Evolutionary conservation across 139 green algal genomes (phyloP).

Genomic region (Picochlorum sp.): DNA sequence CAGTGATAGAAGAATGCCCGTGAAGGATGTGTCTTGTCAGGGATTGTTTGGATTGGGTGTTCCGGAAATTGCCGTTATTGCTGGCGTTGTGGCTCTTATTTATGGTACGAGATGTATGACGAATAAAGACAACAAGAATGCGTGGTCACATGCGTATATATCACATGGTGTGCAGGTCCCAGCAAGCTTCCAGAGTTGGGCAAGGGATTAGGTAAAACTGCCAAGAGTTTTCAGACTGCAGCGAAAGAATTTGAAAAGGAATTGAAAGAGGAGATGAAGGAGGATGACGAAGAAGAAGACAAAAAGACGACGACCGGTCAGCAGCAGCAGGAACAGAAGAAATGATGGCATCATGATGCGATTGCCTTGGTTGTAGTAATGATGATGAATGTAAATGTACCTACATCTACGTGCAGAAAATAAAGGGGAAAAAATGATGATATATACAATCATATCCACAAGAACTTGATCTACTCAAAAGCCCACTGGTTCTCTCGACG

Average conservation of each 20-base stretch:
- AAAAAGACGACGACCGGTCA: neutral
- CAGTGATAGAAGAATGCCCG: too few relatives aligned
- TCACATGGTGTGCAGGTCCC: constrained; percentile 43
- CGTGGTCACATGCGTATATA: neutral
- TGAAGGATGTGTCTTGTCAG: constrained; percentile 13
- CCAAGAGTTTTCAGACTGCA: constrained; percentile 87
- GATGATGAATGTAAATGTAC: neutral
- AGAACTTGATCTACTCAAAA: constrained; percentile 26
- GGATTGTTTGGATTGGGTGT: constrained; percentile 82
- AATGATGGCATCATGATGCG: neutral
- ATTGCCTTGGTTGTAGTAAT: neutral
- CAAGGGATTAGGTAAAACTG: constrained; percentile 83
- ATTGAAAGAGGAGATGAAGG: constrained; percentile 5
- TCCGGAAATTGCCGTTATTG: constrained; percentile 79
- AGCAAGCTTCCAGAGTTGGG: constrained; percentile 90
- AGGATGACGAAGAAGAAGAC: neutral
- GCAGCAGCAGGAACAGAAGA: neutral
- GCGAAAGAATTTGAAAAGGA: constrained; percentile 49
- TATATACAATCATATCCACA: neutral
- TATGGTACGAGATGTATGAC: constrained; percentile 43
- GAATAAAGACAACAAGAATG: too few relatives aligned
- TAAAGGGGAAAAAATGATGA: neutral
- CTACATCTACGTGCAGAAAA: neutral
- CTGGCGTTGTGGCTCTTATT: constrained; percentile 72
- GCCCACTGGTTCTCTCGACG: constrained; percentile 66